A percentile compares a stretch with the other conserved stretches of the same genome.
Conservation (phyloP, 371 early-diverging fungal genomes). For the Mucor indicus region DNA sequence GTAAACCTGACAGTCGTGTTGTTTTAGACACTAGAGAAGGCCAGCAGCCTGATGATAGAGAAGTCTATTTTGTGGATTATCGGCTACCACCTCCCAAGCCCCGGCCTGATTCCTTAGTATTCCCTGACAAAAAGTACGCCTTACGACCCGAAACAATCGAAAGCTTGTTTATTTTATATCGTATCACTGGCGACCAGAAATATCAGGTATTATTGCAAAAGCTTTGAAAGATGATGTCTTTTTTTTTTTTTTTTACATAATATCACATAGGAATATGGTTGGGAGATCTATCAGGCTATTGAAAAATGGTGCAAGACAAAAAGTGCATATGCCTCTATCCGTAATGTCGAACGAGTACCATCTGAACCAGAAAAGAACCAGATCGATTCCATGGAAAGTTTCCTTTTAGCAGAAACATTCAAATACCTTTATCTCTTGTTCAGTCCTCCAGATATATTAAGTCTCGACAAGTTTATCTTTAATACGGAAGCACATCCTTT, state of each 20-base stretch:
- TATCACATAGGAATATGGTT: slow-evolving; percentile 56
- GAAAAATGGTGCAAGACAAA: slow-evolving; percentile 61
- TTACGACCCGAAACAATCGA: slow-evolving; percentile 70
- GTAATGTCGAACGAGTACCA: slow-evolving; percentile 32
- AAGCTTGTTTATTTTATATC: slow-evolving; percentile 69
- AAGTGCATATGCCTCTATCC: slow-evolving; percentile 63
- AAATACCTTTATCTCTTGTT: slow-evolving; percentile 88
- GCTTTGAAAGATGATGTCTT: not conserved
- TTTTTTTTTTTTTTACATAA: not conserved
- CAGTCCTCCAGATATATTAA: slow-evolving; percentile 49
- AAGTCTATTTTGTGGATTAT: slow-evolving; percentile 12
- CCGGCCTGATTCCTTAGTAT: slow-evolving; percentile 13
- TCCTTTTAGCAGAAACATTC: slow-evolving; percentile 85
- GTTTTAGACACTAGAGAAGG: not conserved
- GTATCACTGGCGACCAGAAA: slow-evolving; percentile 70
- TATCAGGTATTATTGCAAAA: slow-evolving; percentile 64
- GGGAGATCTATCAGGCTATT: slow-evolving; percentile 68
- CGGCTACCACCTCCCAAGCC: slow-evolving; percentile 2
- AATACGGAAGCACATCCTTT: slow-evolving; percentile 74
- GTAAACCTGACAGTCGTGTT: not conserved
- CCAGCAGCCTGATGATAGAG: not conserved
- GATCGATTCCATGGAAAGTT: slow-evolving; percentile 56
- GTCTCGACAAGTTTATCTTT: slow-evolving; percentile 70
- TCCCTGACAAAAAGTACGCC: slow-evolving; percentile 17
- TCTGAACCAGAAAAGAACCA: slow-evolving; percentile 30